These are phyloP conservation scores for Globisporangium cystogenes DNA, from an alignment of 352 stramenopile species.

Conservation along the genomic window DNA sequence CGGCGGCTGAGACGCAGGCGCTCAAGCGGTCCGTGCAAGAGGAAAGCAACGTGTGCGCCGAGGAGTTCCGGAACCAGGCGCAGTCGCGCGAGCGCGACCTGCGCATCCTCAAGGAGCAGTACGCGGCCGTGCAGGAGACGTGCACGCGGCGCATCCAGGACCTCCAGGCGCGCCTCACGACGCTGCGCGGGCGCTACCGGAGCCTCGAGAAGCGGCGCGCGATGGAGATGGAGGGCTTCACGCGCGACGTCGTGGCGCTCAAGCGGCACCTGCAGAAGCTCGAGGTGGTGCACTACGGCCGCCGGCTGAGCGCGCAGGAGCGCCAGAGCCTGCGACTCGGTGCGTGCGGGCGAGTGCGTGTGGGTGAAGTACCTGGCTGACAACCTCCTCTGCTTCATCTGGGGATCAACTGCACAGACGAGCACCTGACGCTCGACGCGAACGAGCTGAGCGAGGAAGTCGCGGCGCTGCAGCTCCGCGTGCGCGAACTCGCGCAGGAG, in stretches of 20 bases:
- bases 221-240: slow-evolving; percentile 86
- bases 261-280: slow-evolving; percentile 69
- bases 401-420: slow-evolving; percentile 25
- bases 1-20: slow-evolving; percentile 35
- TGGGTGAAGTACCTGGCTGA: no score
- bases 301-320: slow-evolving; percentile 34
- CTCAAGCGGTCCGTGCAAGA: slow-evolving; percentile 40
- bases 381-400: no score
- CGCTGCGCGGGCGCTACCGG: slow-evolving; percentile 49
- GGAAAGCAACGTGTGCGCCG: slow-evolving; percentile 46
- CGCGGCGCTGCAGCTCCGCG: slow-evolving; percentile 45
- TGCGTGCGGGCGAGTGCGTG: slow-evolving; percentile 6
- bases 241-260: slow-evolving; percentile 48
- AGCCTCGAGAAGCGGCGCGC: slow-evolving; percentile 58
- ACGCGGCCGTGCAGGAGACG: slow-evolving; percentile 63
- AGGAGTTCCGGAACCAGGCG: slow-evolving; percentile 53
- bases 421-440: slow-evolving; percentile 45
- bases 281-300: slow-evolving; percentile 63
- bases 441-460: slow-evolving; percentile 66
- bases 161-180: slow-evolving; percentile 60
- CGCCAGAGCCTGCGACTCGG: slow-evolving; percentile 37
- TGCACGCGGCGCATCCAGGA: slow-evolving; percentile 66
- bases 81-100: slow-evolving; percentile 60
- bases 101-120: slow-evolving; percentile 72
- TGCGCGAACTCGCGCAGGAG: slow-evolving; percentile 53